phyloP scores from a whole-genome alignment of 2,329 filamentous ascomycete genomes.

The Knufia petricola region DNA sequence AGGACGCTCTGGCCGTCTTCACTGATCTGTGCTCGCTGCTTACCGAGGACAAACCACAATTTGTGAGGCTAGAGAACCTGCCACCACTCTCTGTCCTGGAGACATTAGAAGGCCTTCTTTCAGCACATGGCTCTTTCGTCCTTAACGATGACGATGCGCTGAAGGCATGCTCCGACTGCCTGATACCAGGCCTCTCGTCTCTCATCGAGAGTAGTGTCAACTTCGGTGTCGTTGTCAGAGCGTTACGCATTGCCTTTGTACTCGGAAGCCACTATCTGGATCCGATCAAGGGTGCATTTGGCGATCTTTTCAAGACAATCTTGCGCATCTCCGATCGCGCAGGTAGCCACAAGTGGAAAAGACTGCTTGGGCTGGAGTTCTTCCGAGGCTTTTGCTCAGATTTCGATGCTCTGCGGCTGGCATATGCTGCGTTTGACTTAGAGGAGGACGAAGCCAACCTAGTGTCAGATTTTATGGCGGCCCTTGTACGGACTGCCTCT shows the following conservation, averaged over 20 bases:
- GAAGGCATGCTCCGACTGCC: conserved; percentile 62
- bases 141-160: conserved; percentile 68
- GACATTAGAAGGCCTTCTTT: conserved; percentile 80
- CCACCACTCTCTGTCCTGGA: conserved; percentile 80
- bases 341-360: conserved; percentile 66
- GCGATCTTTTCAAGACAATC: conserved; percentile 1
- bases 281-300: not conserved
- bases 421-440: conserved; percentile 72
- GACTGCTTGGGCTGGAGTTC: conserved; percentile 82
- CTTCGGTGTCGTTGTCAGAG: conserved; percentile 15
- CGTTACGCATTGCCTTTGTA: conserved; percentile 1
- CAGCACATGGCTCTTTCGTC: conserved; percentile 76
- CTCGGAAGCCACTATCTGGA: conserved; percentile 7
- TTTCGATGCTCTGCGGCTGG: conserved; percentile 63
- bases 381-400: conserved; percentile 80
- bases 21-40: conserved; percentile 83
- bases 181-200: conserved; percentile 13
- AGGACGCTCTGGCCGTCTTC: conserved; percentile 39
- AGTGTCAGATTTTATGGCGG: conserved; percentile 70
- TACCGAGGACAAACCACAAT: conserved; percentile 73
- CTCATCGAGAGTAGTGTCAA: conserved; percentile 15
- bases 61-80: conserved; percentile 67
- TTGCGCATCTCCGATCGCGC: conserved; percentile 62
- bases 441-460: conserved; percentile 63
- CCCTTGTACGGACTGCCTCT: conserved; percentile 83